Evolutionary conservation across 768 basidiomycete species (phyloP), one percentile per base, ranked within the genome.

Genomic region (Boletus bicolor): DNA sequence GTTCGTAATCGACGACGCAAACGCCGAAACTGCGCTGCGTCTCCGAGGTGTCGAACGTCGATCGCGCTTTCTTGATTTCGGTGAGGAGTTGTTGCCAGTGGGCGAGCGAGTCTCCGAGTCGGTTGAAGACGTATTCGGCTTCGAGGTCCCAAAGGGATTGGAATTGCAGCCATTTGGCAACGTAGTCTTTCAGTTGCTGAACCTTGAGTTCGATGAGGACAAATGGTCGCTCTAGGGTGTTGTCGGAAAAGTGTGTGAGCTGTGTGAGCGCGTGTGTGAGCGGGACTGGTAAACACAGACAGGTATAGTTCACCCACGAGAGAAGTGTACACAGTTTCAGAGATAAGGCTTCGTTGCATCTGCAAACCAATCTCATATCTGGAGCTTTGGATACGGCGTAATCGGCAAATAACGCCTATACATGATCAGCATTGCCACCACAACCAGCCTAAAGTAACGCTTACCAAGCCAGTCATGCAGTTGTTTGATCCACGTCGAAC

Each of bases 131-230:
- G 67, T 91, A 89, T 79, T 98, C 96, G 30, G 95, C 83, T 73
- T 98, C 94, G 41, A 98, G 84, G 69, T 99, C 97, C 97, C 96
- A 98, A 0, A 98, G 79, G 0, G 96, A 96, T 73, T 98, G 97
- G 82, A 99, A 98, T 66, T 96, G 95, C 0, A 98, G 82, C 97
- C 97, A 99, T 75, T 97, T 97, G 56, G 81, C 91, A 48, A 98
- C 93, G 72, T 99, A 99, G 44, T 88, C 87, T 63, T 82, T 86
- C 51, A 99, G 80, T 57, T 91, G 85, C 54, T 89, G 87, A 15
- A 94, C 86, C 73, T 97, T 97, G 62, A 73, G 76, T 72, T 98
- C 94, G 64, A 99, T 87, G 26, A 97, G 78, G 0, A 81, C 72
- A 71, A 99, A 93, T 0, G 96, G 93, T 32, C 83, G 82, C 63